Evolutionary conservation across 2,329 filamentous ascomycete genomes (phyloP).

Genomic region (Neofusicoccum parvum): DNA sequence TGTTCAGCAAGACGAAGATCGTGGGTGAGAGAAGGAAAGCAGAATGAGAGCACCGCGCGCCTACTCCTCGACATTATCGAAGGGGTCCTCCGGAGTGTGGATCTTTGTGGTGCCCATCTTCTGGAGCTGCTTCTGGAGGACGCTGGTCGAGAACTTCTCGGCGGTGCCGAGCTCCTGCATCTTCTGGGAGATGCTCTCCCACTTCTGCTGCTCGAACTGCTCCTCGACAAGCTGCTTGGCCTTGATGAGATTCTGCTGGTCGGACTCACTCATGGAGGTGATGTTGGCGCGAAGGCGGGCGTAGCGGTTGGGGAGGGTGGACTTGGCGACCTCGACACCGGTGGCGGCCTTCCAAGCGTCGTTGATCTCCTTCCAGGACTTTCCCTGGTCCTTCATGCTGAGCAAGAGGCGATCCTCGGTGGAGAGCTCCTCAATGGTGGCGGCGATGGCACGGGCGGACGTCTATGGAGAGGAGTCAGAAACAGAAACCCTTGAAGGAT

Average conservation of each 20-base stretch:
- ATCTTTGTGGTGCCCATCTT: constrained; percentile 14
- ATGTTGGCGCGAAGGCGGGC: constrained; percentile 25
- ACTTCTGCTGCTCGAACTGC: constrained; percentile 25
- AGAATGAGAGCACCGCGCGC: not conserved
- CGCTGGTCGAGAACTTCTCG: constrained; percentile 12
- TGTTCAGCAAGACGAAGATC: too few species aligned
- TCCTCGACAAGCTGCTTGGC: constrained; percentile 20
- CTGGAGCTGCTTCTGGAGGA: constrained; percentile 25
- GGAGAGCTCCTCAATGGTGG: constrained; percentile 20
- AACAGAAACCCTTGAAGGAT: too few species aligned
- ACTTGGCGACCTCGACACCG: constrained; percentile 23
- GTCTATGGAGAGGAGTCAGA: not conserved
- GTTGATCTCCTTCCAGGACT: constrained; percentile 24
- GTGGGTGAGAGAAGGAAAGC: not conserved
- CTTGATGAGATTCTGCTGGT: constrained; percentile 18
- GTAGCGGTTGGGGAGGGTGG: constrained; percentile 27
- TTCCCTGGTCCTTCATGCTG: constrained; percentile 24
- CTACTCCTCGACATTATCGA: not conserved
- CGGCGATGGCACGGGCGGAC: constrained; percentile 19
- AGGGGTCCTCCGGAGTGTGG: not conserved
- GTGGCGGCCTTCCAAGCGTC: constrained; percentile 22
- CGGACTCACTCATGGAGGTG: constrained; percentile 19
- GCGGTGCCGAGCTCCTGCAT: constrained; percentile 24
- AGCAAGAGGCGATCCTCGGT: constrained; percentile 22
- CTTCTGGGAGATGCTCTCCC: constrained; percentile 21